Conservation (phyloP, 2,329 filamentous ascomycete species). For the Colletotrichum scovillei region DNA sequence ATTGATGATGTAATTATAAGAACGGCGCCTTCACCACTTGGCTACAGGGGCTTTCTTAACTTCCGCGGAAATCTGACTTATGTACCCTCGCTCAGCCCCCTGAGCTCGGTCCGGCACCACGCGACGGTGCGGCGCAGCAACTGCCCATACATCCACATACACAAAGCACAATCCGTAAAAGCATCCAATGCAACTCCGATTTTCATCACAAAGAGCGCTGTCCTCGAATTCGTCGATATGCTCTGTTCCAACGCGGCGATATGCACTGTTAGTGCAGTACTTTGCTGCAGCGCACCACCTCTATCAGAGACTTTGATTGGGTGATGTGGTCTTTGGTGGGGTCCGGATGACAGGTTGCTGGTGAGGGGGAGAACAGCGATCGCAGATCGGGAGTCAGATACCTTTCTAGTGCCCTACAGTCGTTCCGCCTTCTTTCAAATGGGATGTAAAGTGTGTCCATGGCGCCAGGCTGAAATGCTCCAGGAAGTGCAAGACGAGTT, state of each 20-base stretch:
- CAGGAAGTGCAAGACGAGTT: too few relatives aligned
- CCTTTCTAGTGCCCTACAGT: too few relatives aligned
- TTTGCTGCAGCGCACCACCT: background rate
- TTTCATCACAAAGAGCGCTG: background rate
- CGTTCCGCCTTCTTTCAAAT: too few relatives aligned
- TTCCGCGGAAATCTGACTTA: accelerated
- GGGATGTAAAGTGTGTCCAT: too few relatives aligned
- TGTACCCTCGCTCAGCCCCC: background rate
- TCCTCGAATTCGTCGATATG: background rate
- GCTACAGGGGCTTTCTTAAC: constrained; percentile 41
- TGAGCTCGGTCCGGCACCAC: background rate
- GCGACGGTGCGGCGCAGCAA: background rate
- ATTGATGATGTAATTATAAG: constrained; percentile 43
- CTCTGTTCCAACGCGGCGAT: background rate
- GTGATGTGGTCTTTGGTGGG: too few relatives aligned
- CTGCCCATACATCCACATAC: background rate
- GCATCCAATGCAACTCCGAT: background rate
- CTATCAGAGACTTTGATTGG: background rate
- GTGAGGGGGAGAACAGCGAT: background rate
- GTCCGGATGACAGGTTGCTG: background rate
- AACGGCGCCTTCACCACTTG: constrained; percentile 49
- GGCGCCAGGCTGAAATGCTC: too few relatives aligned
- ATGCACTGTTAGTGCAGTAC: background rate
- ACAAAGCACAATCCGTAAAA: background rate
- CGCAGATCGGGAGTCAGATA: too few relatives aligned